Conservation (phyloP, 306 rosid genomes). For the Senna tora region DNA sequence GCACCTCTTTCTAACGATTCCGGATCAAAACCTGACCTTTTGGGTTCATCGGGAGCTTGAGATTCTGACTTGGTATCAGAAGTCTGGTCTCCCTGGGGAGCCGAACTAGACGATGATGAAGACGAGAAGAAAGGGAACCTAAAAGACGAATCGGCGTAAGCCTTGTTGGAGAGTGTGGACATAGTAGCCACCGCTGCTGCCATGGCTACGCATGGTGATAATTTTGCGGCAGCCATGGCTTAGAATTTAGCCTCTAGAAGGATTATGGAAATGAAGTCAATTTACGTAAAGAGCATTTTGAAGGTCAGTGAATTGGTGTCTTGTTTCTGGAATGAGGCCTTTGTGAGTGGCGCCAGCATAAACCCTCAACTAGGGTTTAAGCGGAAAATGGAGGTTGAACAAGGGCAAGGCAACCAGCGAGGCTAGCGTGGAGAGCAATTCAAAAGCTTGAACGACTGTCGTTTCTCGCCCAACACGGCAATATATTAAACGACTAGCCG, state of each 20-base stretch:
- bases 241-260: conserved; percentile 30
- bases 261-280: neutral
- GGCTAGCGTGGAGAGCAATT: conserved; percentile 41
- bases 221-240: conserved; percentile 66
- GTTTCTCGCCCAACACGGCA: neutral
- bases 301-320: neutral
- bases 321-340: neutral
- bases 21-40: conserved; percentile 80
- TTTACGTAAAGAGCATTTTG: too few relatives aligned
- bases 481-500: conserved; percentile 26
- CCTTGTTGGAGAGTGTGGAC: conserved; percentile 54
- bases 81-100: conserved; percentile 46
- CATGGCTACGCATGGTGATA: conserved; percentile 68
- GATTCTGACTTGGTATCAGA: conserved; percentile 54
- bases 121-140: conserved; percentile 65
- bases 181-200: conserved; percentile 70
- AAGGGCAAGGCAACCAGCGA: neutral
- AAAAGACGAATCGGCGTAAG: conserved; percentile 66
- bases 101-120: conserved; percentile 50
- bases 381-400: conserved; percentile 21
- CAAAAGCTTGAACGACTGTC: conserved; percentile 8
- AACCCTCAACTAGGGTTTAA: conserved; percentile 65
- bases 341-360: conserved; percentile 40
- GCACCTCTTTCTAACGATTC: conserved; percentile 90
- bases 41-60: conserved; percentile 65